Evolutionary conservation across 352 stramenopile species (phyloP).

Genomic region (Globisporangium radiosum): DNA sequence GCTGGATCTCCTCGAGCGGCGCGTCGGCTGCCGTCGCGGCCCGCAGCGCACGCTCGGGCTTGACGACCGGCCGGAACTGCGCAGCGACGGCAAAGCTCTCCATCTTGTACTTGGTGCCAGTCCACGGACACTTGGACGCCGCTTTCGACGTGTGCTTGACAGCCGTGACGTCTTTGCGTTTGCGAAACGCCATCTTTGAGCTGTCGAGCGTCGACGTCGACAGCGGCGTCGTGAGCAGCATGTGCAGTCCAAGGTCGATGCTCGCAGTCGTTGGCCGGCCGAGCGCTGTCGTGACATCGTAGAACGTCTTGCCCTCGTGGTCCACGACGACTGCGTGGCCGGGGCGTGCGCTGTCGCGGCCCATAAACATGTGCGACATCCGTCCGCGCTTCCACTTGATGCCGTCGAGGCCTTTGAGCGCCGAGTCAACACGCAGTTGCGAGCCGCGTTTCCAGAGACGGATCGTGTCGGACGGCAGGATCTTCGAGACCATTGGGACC

Average conservation of each 20-base stretch:
- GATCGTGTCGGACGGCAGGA: slow-evolving; percentile 70
- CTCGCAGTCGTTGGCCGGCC: slow-evolving; percentile 51
- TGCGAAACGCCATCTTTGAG: slow-evolving; percentile 48
- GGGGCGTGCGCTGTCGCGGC: slow-evolving; percentile 16
- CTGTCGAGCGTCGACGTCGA: slow-evolving; percentile 54
- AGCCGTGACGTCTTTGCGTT: slow-evolving; percentile 43
- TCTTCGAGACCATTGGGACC: slow-evolving; percentile 74
- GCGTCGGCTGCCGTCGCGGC: slow-evolving; percentile 21
- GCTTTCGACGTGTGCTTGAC: slow-evolving; percentile 16
- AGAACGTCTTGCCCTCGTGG: slow-evolving; percentile 46
- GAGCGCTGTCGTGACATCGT: slow-evolving; percentile 59
- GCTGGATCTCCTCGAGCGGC: slow-evolving; percentile 43
- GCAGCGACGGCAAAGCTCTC: slow-evolving; percentile 56
- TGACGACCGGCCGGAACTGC: slow-evolving; percentile 47
- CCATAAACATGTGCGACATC: slow-evolving; percentile 70
- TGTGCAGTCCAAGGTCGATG: slow-evolving; percentile 63
- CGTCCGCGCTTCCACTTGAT: slow-evolving; percentile 68
- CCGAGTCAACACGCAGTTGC: slow-evolving; percentile 60
- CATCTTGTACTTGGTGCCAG: slow-evolving; percentile 71
- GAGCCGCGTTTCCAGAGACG: slow-evolving; percentile 64
- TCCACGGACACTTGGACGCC: slow-evolving; percentile 33
- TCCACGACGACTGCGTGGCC: slow-evolving; percentile 58
- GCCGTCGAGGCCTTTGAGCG: slow-evolving; percentile 69
- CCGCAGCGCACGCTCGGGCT: slow-evolving; percentile 40
- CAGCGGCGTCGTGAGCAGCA: slow-evolving; percentile 67